phyloP scores from a whole-genome alignment of 2,329 filamentous ascomycete species.

The Arthroderma sp. region DNA sequence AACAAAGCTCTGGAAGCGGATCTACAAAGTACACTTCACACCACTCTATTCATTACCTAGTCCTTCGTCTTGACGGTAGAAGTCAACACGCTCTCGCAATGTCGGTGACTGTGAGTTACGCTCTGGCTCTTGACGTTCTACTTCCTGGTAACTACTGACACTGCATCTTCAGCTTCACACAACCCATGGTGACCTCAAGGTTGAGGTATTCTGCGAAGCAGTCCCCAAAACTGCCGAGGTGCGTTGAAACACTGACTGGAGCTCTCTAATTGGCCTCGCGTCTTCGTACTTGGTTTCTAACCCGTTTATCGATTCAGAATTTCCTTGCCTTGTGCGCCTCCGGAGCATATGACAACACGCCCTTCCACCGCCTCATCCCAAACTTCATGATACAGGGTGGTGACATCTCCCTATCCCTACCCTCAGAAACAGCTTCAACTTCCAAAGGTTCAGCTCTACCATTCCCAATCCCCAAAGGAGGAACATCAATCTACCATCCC shows the following conservation, averaged over 20 bases:
- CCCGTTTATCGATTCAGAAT: slow-evolving; percentile 30
- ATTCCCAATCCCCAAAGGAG: slow-evolving; percentile 40
- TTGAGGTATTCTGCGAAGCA: slow-evolving; percentile 91
- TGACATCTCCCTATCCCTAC: slow-evolving; percentile 33
- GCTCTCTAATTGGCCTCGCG: not conserved
- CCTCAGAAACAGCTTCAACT: slow-evolving; percentile 30
- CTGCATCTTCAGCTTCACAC: slow-evolving; percentile 53
- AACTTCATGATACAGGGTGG: slow-evolving; percentile 53
- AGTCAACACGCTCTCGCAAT: not conserved
- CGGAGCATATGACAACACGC: slow-evolving; percentile 45
- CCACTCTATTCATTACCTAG: too few relatives aligned
- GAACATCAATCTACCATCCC: slow-evolving; percentile 41
- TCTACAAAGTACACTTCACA: too few relatives aligned
- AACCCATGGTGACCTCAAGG: slow-evolving; percentile 75
- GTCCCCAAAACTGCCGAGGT: slow-evolving; percentile 86
- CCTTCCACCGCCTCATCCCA: slow-evolving; percentile 51
- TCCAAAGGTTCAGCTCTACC: slow-evolving; percentile 29
- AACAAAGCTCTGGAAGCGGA: too few relatives aligned
- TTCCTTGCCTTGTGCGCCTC: slow-evolving; percentile 54
- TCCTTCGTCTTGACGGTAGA: too few relatives aligned
- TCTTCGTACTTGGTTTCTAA: not conserved
- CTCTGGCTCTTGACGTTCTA: not conserved
- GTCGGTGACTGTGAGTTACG: slow-evolving; percentile 10
- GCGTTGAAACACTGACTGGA: too few relatives aligned
- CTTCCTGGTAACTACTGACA: not conserved